Evolutionary conservation across 2,329 filamentous ascomycete species (phyloP), one percentile per base, ranked within the genome.

Genomic region (Hymenoscyphus albidus): DNA sequence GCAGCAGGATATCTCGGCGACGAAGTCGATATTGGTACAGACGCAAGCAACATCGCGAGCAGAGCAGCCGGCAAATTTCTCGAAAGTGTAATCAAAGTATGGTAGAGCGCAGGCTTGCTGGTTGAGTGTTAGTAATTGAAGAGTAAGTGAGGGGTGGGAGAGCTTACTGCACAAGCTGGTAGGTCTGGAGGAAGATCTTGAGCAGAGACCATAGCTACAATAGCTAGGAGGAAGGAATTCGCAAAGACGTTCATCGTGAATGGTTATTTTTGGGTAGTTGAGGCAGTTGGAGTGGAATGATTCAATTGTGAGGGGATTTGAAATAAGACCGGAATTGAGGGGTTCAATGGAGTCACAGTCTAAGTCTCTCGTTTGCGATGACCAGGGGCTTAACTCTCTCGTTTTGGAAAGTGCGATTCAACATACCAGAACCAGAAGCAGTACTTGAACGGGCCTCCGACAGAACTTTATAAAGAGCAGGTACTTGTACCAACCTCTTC

Each of bases 101-200:
- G 44, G 63, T 5, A 10, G 27, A 32, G 63, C 59, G 42, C 63
- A 65, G 22, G 35, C 40, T 65, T 65, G 39, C 63, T 65, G 31
- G 16, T 32, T 2, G n/a, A 18, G 5, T 39, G 35, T 64, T 35
- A 61, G 58, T 32, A 16, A 38, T 10, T 54, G 31, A 39, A 10
- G 16, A 3, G 5, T 48, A 48, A n/a, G 6, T 18, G 35, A 40
- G 27, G 2, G 16, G 13, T 54, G 55, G 32, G 40, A 48, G 12
- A 38, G 55, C 62, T 61, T 64, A 61, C 62, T 18, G 35, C 58
- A 38, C 62, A 64, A 22, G 48, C 35, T 38, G 62, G 62, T 7
- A 64, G 62, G 10, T 64, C 32, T 27, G 58, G 22, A 22, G 62
- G 62, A 27, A 64, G 58, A 16, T 48, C 48, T 40, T 63, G 62